Evolutionary conservation across 371 early-diverging fungal genomes (phyloP).

Genomic region (Apophysomyces variabilis): DNA sequence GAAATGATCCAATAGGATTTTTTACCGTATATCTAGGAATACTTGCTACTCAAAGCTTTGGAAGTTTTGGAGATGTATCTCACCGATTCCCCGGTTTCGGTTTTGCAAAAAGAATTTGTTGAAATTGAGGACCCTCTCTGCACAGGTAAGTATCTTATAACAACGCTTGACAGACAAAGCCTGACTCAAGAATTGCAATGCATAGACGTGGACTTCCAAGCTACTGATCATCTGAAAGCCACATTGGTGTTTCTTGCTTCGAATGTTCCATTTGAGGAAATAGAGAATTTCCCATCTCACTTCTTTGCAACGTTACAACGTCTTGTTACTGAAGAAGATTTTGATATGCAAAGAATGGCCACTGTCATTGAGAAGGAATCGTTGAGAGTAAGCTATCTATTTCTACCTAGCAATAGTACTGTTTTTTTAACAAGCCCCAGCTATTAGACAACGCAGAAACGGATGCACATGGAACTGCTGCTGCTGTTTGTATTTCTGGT

Average conservation of each 20-base stretch:
- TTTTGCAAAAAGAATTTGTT: slow-evolving; percentile 70
- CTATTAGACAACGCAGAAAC: slow-evolving; percentile 49
- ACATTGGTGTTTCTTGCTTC: slow-evolving; percentile 58
- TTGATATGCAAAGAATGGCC: slow-evolving; percentile 70
- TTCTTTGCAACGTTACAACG: slow-evolving; percentile 54
- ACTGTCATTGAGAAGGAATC: slow-evolving; percentile 64
- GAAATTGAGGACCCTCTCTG: slow-evolving; percentile 72
- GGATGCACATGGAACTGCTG: slow-evolving; percentile 51
- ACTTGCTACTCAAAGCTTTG: slow-evolving; percentile 46
- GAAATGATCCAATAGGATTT: not conserved
- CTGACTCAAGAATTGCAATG: not conserved
- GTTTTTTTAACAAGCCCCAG: slow-evolving; percentile 13
- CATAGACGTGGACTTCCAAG: slow-evolving; percentile 59
- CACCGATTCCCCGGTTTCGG: slow-evolving; percentile 69
- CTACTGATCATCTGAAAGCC: slow-evolving; percentile 59
- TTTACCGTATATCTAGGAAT: slow-evolving; percentile 32
- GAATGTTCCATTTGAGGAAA: slow-evolving; percentile 67
- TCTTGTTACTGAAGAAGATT: slow-evolving; percentile 55
- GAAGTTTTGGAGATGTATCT: slow-evolving; percentile 58
- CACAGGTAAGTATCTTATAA: slow-evolving; percentile 43
- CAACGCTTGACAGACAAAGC: too few relatives aligned
- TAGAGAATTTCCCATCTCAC: slow-evolving; percentile 53
- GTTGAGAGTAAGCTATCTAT: slow-evolving; percentile 48
- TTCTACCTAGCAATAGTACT: not conserved
- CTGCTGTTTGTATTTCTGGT: slow-evolving; percentile 47